Base-by-base conservation (phyloP, 139 green algal species). In the Edaphochlamys debaryana region DNA sequence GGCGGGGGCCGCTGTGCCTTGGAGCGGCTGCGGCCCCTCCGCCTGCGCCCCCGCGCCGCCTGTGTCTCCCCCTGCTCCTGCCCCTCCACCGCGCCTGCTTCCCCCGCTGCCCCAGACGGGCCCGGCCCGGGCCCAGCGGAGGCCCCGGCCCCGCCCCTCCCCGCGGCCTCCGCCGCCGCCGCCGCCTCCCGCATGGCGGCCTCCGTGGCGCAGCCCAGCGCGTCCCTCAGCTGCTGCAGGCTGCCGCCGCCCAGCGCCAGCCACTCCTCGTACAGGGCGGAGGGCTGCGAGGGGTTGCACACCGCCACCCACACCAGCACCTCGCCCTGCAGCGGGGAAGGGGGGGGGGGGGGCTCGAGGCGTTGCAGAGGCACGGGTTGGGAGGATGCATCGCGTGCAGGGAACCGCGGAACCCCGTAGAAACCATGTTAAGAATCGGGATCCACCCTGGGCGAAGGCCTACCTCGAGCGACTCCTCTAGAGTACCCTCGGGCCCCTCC, bases 301-400 rank as follows among this genome's bases (percentile, higher is more conserved):
- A 81, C 75, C 40, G 23, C 75, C 30, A 81, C 38, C 75, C 75
- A 81, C 58, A 81, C n/a, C 40, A 81, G 54, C 75, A 81, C 29
- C 75, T 81, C 75, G 60, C 56, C 75, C 75, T 81, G 41, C 20
- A 22, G 8, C 8, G 9, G 41, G 2, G 41, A 13, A 29, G 68
- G 6, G 29, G 8, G 7, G 41, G 29, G 4, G 41, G 41, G 41
- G 27, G n/a, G 68, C 29, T 34, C 38, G 52, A 62, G 52, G 52
- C 17, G 20, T 62, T 54, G 45, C 13, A 13, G 45, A 13, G 11
- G 45, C n/a, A 54, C 8, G 66, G 15, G 66, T 34, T 29, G 66
- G 20, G 62, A 5, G 23, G 8, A 6, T 69, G n/a, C 62, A 41
- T 7, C 4, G n/a, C 23, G 64, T 7, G 64, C 8, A 32, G 34